Conservation (phyloP, 176 grass and related monocot genomes). For the Rhipidocladum racemiflorum region DNA sequence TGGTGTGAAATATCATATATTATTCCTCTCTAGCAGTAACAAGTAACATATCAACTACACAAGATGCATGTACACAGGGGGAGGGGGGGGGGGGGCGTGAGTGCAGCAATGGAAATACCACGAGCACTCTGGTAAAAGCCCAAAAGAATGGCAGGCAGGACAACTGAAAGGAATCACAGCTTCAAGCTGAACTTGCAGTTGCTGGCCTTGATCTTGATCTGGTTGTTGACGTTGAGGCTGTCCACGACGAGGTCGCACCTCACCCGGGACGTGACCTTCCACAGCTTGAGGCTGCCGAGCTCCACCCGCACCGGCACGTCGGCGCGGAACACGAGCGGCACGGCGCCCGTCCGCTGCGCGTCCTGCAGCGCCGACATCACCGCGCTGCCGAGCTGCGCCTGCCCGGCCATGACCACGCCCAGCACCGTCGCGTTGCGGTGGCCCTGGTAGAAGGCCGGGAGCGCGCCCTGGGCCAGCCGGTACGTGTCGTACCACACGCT, state of each 20-base stretch:
- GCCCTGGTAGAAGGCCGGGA: conserved; percentile 79
- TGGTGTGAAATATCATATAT: not conserved
- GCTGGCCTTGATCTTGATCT: conserved; percentile 88
- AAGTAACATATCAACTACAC: conserved; percentile 14
- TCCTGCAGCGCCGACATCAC: conserved; percentile 41
- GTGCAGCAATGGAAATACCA: conserved; percentile 19
- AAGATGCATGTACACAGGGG: conserved; percentile 25
- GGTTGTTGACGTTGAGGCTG: conserved; percentile 58
- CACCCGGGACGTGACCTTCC: conserved; percentile 69
- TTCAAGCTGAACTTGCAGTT: conserved; percentile 83
- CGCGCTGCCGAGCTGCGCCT: conserved; percentile 51
- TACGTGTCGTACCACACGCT: conserved; percentile 46
- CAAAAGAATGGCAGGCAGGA: too few species aligned
- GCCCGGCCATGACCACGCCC: conserved; percentile 41
- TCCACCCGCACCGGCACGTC: conserved; percentile 67
- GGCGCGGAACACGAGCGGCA: conserved; percentile 67
- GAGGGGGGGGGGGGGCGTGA: not conserved
- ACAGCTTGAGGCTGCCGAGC: conserved; percentile 54
- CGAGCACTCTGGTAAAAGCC: conserved; percentile 14
- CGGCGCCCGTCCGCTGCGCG: conserved; percentile 52
- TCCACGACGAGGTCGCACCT: conserved; percentile 68
- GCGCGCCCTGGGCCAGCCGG: conserved; percentile 41
- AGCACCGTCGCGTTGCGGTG: conserved; percentile 75
- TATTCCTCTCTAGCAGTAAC: not conserved
- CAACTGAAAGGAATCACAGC: conserved; percentile 23